phyloP scores from a whole-genome alignment of 2,329 filamentous ascomycete genomes.

The Aspergillus sp. region DNA sequence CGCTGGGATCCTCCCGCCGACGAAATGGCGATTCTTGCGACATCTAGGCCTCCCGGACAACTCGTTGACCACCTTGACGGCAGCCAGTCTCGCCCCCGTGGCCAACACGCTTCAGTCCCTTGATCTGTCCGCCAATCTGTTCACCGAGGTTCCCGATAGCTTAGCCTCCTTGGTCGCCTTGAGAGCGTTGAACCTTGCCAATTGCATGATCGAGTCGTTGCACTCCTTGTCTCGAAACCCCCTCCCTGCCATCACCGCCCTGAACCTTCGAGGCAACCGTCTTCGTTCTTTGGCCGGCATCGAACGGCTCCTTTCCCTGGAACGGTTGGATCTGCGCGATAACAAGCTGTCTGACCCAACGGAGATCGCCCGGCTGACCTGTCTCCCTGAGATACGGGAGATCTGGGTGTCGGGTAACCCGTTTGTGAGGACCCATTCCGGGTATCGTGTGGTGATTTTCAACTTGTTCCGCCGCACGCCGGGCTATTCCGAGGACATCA shows the following conservation, averaged over 20 bases:
- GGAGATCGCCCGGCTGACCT: constrained; percentile 84
- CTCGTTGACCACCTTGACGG: constrained; percentile 75
- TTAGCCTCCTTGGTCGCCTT: constrained; percentile 80
- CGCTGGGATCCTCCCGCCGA: constrained; percentile 69
- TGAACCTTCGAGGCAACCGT: constrained; percentile 88
- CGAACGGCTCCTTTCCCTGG: constrained; percentile 82
- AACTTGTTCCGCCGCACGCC: constrained; percentile 90
- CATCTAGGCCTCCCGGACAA: constrained; percentile 93
- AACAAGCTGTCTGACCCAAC: constrained; percentile 88
- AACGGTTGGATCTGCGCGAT: constrained; percentile 86
- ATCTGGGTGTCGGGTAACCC: constrained; percentile 92
- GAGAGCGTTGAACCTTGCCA: constrained; percentile 88
- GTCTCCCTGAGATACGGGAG: constrained; percentile 86
- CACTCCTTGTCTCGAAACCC: constrained; percentile 80
- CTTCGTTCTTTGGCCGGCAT: constrained; percentile 84
- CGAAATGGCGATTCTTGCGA: constrained; percentile 92
- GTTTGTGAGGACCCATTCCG: constrained; percentile 80
- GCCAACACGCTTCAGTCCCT: constrained; percentile 87
- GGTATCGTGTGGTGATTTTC: constrained; percentile 88
- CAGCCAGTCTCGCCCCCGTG: constrained; percentile 74
- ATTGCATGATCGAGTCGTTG: constrained; percentile 96
- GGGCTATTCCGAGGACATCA: constrained; percentile 84
- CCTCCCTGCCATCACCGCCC: constrained; percentile 85
- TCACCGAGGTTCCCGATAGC: constrained; percentile 91
- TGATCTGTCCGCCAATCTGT: constrained; percentile 88